phyloP scores from a whole-genome alignment of 2,329 filamentous ascomycete species.

The Leptographium radiaticola region DNA sequence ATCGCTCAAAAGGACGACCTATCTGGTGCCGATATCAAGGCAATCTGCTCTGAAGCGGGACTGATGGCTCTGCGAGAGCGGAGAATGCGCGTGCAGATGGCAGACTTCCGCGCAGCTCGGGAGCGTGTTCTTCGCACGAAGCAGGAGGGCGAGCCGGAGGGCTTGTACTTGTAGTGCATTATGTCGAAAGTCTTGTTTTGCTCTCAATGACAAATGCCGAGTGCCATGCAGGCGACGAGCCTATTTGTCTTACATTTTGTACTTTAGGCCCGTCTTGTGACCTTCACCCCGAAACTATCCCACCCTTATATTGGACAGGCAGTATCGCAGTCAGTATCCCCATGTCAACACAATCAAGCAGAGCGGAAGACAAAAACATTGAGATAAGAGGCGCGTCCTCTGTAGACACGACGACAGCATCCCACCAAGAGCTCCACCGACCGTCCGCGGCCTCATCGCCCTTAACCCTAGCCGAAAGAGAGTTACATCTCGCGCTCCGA shows the following conservation, averaged over 20 bases:
- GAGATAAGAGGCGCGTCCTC: too few species aligned
- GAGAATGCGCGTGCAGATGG: conserved; percentile 98
- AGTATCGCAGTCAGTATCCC: too few species aligned
- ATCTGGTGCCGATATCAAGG: conserved; percentile 95
- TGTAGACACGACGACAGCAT: too few species aligned
- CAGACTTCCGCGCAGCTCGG: conserved; percentile 83
- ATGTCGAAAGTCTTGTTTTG: neutral
- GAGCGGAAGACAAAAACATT: too few species aligned
- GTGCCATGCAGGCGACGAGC: neutral
- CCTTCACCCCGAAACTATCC: too few species aligned
- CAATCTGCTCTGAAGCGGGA: conserved; percentile 95
- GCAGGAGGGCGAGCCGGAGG: conserved; percentile 95
- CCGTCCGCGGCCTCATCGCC: neutral
- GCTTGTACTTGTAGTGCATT: conserved; percentile 74
- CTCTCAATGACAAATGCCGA: neutral
- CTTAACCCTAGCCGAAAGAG: neutral
- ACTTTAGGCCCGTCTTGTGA: too few species aligned
- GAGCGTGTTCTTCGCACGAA: conserved; percentile 97
- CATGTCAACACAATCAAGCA: too few species aligned
- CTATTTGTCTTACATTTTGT: too few species aligned
- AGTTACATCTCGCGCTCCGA: neutral
- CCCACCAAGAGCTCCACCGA: too few species aligned
- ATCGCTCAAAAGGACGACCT: conserved; percentile 97
- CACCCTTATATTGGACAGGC: too few species aligned
- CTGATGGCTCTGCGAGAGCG: conserved; percentile 87